Base-by-base conservation (phyloP, 179 eudicot species). In the Carnegiea gigantea region DNA sequence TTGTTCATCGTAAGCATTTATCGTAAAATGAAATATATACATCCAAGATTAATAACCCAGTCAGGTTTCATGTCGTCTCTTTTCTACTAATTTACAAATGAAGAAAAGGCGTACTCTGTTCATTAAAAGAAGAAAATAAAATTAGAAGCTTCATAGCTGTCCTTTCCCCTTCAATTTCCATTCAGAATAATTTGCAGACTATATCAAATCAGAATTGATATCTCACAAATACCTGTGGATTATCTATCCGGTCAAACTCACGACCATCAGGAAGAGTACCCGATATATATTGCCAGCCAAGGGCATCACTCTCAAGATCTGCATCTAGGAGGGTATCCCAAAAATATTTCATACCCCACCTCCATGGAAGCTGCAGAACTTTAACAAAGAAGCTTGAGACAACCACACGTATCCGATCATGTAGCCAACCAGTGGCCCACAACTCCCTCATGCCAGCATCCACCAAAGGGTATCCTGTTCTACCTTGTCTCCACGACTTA, bases 391-490 rank as follows among this genome's bases (percentile, higher is more conserved):
- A 96, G 82, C 99, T 94, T 18, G 99, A 88, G 13, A 96, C 99
- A 28, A 96, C 99, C n/a, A 96, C 98, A 36, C 99, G 83, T 79
- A 96, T 96, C 73, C 98, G 82, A 86, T 96, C 99, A 78, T 96
- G 99, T 33, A 96, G 85, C 99, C 99, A 96, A 28, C 98, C 99
- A 7, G 99, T 89, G 53, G 99, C 99, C 99, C 99, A 96, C 40
- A 96, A 79, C 86, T 96, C 99, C 84, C 98, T 91, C 99, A 96
- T 96, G 77, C 99, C 98, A 36, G 99, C 99, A 84, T 96, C 99
- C 24, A 96, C 99, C 85, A 96, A 83, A 18, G 99, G 99, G 67
- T 96, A 96, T 23, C 99, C 99, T 10, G 99, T 96, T 81, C 99
- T 85, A 59, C 99, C 99, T 88, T 96, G 99, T 83, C 99, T 91